These are phyloP conservation scores for Prototheca stagnorum DNA, from an alignment of 163 green algal species.

Conservation along the genomic window DNA sequence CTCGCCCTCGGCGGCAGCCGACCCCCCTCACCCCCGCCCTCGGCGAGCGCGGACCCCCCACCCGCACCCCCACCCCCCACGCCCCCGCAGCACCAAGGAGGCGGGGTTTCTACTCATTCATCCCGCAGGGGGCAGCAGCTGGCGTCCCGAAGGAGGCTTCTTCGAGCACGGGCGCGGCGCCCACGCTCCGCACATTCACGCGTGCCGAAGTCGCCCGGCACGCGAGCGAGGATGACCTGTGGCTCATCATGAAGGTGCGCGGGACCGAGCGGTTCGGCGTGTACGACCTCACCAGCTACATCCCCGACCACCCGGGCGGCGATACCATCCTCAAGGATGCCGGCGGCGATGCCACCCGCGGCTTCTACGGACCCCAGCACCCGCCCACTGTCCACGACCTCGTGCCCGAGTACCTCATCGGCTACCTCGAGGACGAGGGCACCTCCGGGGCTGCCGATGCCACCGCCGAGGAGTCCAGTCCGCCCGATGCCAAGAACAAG, in stretches of 20 bases:
- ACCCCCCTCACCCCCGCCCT: too few species aligned
- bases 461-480: too few species aligned
- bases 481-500: background rate
- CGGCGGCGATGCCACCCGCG: slow-evolving; percentile 66
- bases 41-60: too few species aligned
- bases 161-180: background rate
- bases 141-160: too few species aligned
- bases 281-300: slow-evolving; percentile 83
- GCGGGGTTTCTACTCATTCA: too few species aligned
- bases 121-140: too few species aligned
- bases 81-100: too few species aligned
- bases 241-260: slow-evolving; percentile 56
- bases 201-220: slow-evolving; percentile 61
- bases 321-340: slow-evolving; percentile 75
- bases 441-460: too few species aligned
- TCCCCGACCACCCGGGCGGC: slow-evolving; percentile 89
- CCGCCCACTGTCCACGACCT: slow-evolving; percentile 17
- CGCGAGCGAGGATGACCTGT: slow-evolving; percentile 46
- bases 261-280: slow-evolving; percentile 15
- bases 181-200: slow-evolving; percentile 21
- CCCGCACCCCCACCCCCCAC: too few species aligned
- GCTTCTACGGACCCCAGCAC: slow-evolving; percentile 76
- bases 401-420: slow-evolving; percentile 19
- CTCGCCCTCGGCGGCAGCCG: too few species aligned
- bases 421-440: slow-evolving; percentile 4